Evolutionary conservation across 2,329 filamentous ascomycete species (phyloP).

Genomic region (Chaetomiaceae sp.): DNA sequence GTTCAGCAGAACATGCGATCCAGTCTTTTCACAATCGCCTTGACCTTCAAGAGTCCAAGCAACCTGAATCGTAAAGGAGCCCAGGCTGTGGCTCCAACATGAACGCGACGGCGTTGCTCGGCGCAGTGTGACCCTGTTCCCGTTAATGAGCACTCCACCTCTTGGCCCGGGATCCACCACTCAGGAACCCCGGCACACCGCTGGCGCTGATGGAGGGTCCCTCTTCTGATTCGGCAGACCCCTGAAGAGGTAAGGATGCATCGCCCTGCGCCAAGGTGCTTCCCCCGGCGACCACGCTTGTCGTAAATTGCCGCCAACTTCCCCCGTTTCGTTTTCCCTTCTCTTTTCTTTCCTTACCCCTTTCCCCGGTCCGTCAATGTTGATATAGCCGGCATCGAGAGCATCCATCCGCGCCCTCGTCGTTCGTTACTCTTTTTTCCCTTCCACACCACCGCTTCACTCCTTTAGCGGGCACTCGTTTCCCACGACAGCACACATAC

Average conservation of each 20-base stretch:
- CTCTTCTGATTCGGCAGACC: constrained; percentile 18
- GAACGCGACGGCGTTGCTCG: constrained; percentile 11
- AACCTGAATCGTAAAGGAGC: no score
- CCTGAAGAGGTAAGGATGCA: constrained; percentile 14
- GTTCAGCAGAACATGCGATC: no score
- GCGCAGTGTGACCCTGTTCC: constrained; percentile 6
- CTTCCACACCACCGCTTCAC: constrained; percentile 66
- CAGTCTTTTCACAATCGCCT: no score
- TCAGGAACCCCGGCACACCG: constrained; percentile 21
- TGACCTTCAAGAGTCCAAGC: no score
- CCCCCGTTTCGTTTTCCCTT: constrained; percentile 23
- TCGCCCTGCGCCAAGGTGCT: constrained; percentile 24
- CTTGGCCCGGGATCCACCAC: constrained; percentile 18
- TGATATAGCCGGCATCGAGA: constrained; percentile 49
- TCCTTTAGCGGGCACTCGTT: constrained; percentile 85
- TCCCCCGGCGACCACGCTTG: constrained; percentile 22
- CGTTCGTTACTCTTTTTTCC: constrained; percentile 41
- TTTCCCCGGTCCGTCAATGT: constrained; percentile 40
- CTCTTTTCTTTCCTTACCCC: constrained; percentile 32
- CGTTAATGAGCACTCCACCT: constrained; percentile 26
- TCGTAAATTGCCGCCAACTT: constrained; percentile 36
- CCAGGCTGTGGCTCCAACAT: no score
- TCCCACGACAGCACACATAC: constrained; percentile 29
- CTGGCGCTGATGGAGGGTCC: constrained; percentile 11
- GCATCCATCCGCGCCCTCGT: constrained; percentile 45